Base-by-base conservation (phyloP, 202 grass and related monocot species). In the Sporobolus alterniflorus region DNA sequence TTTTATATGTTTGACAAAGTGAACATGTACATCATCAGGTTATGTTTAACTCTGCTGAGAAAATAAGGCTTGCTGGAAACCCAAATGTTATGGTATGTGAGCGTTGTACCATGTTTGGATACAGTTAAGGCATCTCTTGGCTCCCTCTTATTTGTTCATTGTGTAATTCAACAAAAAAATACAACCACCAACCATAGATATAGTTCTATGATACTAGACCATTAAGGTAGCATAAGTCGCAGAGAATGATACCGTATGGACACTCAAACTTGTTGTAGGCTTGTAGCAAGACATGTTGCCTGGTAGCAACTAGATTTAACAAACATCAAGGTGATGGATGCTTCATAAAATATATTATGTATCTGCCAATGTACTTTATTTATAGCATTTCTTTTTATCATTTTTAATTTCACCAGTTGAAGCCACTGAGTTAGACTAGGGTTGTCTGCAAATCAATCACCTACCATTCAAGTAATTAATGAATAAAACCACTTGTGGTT, bases 61-160 rank as follows among this genome's bases (percentile, higher is more conserved):
- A 98, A 88, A 89, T 98, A 77, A 98, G 91, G 81, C 92, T 95
- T 63, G 90, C 90, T 78, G 96, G 96, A 71, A 98, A 98, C 65
- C 75, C 88, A 56, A 98, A 98, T 80, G 96, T 98, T 22, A 98
- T 98, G 92, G 92, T 98, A 73, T 98, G 96, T 83, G 96, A 98
- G 74, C 90, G 92, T 82, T 92, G 94, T 76, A 94, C 92, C 74
- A 97, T 97, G 94, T 91, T 94, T 86, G 94, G 94, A 11, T 97
- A 97, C 89, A 97, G 94, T 97, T 89, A 87, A 93, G 85, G 67
- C 69, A 69, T 79, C 74, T 55, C 39, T 52, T 75, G n/a, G 33
- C 82, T 9, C n/a, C 66, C 57, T 64, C 31, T 65, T 74, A 86
- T 31, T 61, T 82, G 39, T 50, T 11, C 63, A 79, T 47, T 72